Conservation (phyloP, 1,284 basidiomycete genomes). For the Dichomitus squalens region DNA sequence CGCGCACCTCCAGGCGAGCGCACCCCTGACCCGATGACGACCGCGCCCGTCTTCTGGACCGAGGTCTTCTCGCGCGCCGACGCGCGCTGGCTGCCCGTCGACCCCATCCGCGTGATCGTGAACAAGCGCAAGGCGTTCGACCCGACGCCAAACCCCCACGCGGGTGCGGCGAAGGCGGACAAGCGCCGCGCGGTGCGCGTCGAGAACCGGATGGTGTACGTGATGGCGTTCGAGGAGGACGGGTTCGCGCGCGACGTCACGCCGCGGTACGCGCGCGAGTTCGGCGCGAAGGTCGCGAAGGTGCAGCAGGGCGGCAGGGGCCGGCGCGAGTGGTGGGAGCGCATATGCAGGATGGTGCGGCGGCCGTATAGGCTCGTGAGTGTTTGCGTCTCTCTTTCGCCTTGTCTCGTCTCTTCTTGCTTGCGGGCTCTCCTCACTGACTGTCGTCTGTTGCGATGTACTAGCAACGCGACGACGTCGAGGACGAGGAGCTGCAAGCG, state of each 20-base stretch:
- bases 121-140: conserved; percentile 87
- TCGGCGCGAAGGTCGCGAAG: conserved; percentile 82
- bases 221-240: conserved; percentile 94
- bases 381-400: too few species aligned
- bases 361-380: conserved; percentile 82
- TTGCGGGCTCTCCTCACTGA: conserved; percentile 2
- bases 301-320: conserved; percentile 75
- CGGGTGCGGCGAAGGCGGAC: conserved; percentile 36
- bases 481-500: conserved; percentile 89
- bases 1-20: conserved; percentile 23
- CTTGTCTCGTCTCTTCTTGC: background rate
- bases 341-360: conserved; percentile 61
- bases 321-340: conserved; percentile 86
- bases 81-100: conserved; percentile 90
- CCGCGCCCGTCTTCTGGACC: conserved; percentile 96
- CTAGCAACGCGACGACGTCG: conserved; percentile 93
- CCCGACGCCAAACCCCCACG: conserved; percentile 52
- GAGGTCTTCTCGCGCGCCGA: conserved; percentile 96
- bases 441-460: conserved; percentile 11
- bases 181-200: conserved; percentile 34
- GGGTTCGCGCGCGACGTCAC: conserved; percentile 77
- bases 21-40: conserved; percentile 52
- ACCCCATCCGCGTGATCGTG: conserved; percentile 82
- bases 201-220: conserved; percentile 92
- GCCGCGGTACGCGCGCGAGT: conserved; percentile 80